Evolutionary conservation across 768 basidiomycete genomes (phyloP), one percentile per base, ranked within the genome.

Genomic region (Mrakia blollopis): DNA sequence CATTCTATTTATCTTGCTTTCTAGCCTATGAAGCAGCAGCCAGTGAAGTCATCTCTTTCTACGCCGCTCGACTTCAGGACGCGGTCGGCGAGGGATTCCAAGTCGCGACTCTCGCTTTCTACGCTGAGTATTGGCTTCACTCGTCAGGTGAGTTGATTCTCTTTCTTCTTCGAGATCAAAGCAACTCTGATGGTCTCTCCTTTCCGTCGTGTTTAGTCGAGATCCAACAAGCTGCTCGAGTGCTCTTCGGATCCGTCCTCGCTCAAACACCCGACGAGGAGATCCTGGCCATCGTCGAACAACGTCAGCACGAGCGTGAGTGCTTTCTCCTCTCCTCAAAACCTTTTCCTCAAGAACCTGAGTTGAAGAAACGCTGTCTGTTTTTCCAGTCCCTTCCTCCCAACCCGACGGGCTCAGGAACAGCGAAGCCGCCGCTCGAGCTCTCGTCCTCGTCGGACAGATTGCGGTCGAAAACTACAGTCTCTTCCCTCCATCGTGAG

Each of bases 381-480:
- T 67, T 18, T 39, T 3, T 3, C 0, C 52, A 92, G 90, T 90
- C 8, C 90, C 90, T 3, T 87, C 86, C 71, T 82, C 89, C 61
- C 89, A 89, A 80, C 87, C 89, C 1, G 86, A 88, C 54, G 87
- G 86, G 0, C 87, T 90, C 65, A 88, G 87, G 74, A 88, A 91
- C 79, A 87, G 87, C 0, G 82, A 85, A 1, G 86, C 83, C 13
- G 87, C 91, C 0, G 91, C 91, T 1, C 85, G 90, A 35, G 90
- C 93, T 0, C 84, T 98, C 6, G 90, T 92, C 72, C 85, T 98
- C 35, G 89, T 92, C 57, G 94, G 94, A 0, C 90, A 90, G 79
- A 87, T 96, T 74, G 92, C 94, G 5, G 85, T 89, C 39, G 91
- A 92, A 80, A 91, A 91, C 80, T 92, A 91, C 80, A 89, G 87